Evolutionary conservation across 306 rosid species (phyloP), one percentile per base, ranked within the genome.

Genomic region (Trifolium pratense): DNA sequence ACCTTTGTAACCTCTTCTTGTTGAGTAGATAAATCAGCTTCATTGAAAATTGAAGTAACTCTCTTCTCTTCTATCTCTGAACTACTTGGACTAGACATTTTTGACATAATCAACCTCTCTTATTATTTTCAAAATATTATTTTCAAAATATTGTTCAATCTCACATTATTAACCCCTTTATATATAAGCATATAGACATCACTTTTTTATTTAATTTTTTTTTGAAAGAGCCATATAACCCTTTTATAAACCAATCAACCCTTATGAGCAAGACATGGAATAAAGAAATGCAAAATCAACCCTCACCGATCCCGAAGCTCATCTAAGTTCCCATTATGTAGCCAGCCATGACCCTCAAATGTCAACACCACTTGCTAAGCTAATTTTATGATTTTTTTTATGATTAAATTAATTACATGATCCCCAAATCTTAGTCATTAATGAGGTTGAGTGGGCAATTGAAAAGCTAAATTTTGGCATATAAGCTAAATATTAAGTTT

Each of bases 301-400:
- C 32, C 32, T 29, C 49, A 70, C 74, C 32, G 64, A 84, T 75
- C 73, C 61, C 59, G 9, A 71, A 66, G 75, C 77, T 57, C 72
- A 79, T 74, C 72, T 40, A 63, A 2, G 61, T 36, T 32, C 60
- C 53, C 78, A 80, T 78, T 78, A 82, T 49, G 84, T 75, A 72
- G 83, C 83, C 83, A 72, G 70, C 55, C 70, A 40, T 45, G 21
- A 23, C 70, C 58, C 66, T 21, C 68, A 80, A 78, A 82, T 84
- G 90, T 86, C 90, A 89, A 89, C 90, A 79, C 86, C 86, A 60
- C 40, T 84, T 79, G 58, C 59, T 66, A 78, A 69, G 52, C 68
- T 80, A 75, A 31, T 49, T 53, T 72, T n/a, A 49, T 42, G 18
- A 14, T 9, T n/a, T 12, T 12, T 66, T 21, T 13, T n/a, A 18